Percentiles rank a stretch among this genome's conserved stretches.
Evolutionary conservation across 352 stramenopile genomes (phyloP).

Genomic region (Globisporangium canariense): DNA sequence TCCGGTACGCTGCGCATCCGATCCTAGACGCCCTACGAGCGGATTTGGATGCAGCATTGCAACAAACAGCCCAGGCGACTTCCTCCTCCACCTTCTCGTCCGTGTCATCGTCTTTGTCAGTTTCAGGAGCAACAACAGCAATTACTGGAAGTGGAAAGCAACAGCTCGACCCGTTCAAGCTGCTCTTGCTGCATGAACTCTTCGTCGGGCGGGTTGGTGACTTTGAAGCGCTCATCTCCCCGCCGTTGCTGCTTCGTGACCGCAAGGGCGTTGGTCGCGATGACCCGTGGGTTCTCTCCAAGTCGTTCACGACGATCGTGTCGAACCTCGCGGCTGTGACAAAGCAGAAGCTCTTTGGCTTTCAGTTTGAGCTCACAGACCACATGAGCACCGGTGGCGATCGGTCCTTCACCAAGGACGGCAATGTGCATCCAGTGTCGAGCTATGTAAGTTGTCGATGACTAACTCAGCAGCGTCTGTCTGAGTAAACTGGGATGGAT

Average conservation of each 20-base stretch:
- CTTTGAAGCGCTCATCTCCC: constrained; percentile 39
- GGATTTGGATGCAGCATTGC: constrained; percentile 33
- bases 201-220: constrained; percentile 27
- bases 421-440: constrained; percentile 74
- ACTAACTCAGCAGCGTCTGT: not conserved
- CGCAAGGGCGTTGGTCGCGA: constrained; percentile 51
- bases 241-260: constrained; percentile 63
- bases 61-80: not conserved
- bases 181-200: constrained; percentile 59
- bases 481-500: too few relatives aligned
- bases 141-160: constrained; percentile 13
- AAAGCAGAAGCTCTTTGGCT: constrained; percentile 62
- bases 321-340: constrained; percentile 36
- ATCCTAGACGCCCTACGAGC: constrained; percentile 57
- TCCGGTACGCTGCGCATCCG: constrained; percentile 45
- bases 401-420: constrained; percentile 57
- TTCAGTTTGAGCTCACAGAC: constrained; percentile 61
- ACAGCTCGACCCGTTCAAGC: constrained; percentile 42
- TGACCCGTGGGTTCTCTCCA: constrained; percentile 66
- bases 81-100: not conserved
- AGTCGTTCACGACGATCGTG: constrained; percentile 38
- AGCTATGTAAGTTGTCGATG: constrained; percentile 47
- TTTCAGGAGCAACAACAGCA: not conserved
- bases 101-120: not conserved
- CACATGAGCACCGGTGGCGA: constrained; percentile 19